Evolutionary conservation across 768 basidiomycete genomes (phyloP).

Genomic region (Collybia nuda): DNA sequence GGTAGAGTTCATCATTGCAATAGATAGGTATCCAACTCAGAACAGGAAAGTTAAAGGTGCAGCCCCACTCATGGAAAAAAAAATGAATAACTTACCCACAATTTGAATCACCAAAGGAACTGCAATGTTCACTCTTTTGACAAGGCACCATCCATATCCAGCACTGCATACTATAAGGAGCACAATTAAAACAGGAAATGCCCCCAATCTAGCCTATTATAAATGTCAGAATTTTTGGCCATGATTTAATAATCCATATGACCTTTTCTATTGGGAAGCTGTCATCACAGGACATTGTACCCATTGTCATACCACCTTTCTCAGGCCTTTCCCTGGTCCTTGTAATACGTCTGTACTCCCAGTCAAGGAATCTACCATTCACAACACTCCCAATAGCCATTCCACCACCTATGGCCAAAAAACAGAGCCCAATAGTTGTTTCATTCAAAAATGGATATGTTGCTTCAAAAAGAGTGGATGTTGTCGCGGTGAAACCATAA

Average conservation of each 20-base stretch:
- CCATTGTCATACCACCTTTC: conserved; percentile 1
- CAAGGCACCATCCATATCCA: conserved; percentile 64
- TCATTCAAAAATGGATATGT: conserved; percentile 62
- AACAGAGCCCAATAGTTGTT: conserved; percentile 74
- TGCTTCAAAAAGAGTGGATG: conserved; percentile 58
- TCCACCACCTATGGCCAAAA: conserved; percentile 73
- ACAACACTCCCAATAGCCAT: conserved; percentile 58
- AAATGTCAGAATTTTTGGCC: not conserved
- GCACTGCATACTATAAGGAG: conserved; percentile 39
- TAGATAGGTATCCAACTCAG: conserved; percentile 51
- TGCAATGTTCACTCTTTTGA: conserved; percentile 46
- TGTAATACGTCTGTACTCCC: conserved; percentile 52
- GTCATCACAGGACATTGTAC: conserved; percentile 16
- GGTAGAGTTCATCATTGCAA: conserved; percentile 51
- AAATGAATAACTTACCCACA: conserved; percentile 19
- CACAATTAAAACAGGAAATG: conserved; percentile 39
- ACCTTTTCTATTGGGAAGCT: conserved; percentile 61
- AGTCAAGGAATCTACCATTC: conserved; percentile 65
- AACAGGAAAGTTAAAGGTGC: not conserved
- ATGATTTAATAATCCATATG: not conserved
- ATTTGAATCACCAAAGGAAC: conserved; percentile 53
- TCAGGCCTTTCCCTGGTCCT: conserved; percentile 26
- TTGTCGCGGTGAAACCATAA: conserved; percentile 59
- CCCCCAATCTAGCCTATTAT: conserved; percentile 46
- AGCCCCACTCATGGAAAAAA: not conserved